Base-by-base conservation (phyloP, 129 eudicot species). In the Tagetes erecta region DNA sequence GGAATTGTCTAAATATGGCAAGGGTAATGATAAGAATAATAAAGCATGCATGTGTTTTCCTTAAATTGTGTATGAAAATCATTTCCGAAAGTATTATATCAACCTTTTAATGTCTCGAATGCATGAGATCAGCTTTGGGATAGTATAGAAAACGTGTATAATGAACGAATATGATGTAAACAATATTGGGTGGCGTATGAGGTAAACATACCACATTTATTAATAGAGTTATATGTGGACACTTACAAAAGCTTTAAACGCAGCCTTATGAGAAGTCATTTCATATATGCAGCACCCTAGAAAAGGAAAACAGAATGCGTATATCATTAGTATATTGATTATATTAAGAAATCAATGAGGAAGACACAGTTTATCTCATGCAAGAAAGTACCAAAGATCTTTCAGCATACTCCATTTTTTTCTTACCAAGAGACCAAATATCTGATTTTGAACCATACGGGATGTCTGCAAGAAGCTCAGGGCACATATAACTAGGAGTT, bases 401-500 rank as follows among this genome's bases (percentile, higher is more conserved):
- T 40, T 47, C 42, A 6, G 38, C 70, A 71, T 53, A 45, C 64
- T 71, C 47, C 41, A 31, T 68, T 46, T 8, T 44, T 30, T 66
- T 11, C 90, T 81, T 81, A 94, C 99, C 99, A 69, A 94, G 81
- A 52, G 99, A 94, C 99, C 99, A 94, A 31, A 94, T 88, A 73
- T 94, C 99, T 53, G 99, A 94, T 78, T 94, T 94, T 4, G 96
- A 91, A 78, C 99, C 99, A 83, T 94, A 94, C 42, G 99, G 99
- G 78, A 94, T 94, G 80, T 94, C 97, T 47, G 99, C 97, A 86
- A 94, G 99, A 81, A 94, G 93, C 87, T 94, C 99, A 53, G 99
- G 99, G 81, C 99, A 94, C 99, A 94, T 94, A 71, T 94, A 88
- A 78, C 97, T 94, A 41, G 99, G 99, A 76, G 99, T 94, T 69